Base-by-base conservation (phyloP, 2,329 filamentous ascomycete genomes). In the Ophiobolus disseminans region DNA sequence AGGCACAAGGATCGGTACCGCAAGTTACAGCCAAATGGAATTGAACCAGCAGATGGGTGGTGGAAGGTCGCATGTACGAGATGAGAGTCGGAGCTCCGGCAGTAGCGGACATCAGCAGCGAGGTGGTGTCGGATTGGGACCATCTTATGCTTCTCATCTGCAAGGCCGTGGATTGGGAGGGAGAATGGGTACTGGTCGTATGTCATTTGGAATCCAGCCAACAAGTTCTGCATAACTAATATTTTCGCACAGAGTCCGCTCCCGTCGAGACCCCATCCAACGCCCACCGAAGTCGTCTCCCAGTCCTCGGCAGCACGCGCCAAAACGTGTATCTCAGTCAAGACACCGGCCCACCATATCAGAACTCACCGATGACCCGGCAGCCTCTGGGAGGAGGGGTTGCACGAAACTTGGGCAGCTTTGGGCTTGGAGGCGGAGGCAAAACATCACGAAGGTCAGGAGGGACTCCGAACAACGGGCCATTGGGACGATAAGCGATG, bases 281-380 rank as follows among this genome's bases (percentile, higher is more conserved):
- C 28, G 39, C 56, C 14, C 68, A 64, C 19, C 59, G 62, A 16
- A 71, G 62, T 30, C 62, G 59, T 9, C 53, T 70, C 13, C 65
- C 63, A n/a, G 58, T 69, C 19, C 56, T 66, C 13, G 62, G 67
- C 10, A 58, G 62, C 6, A 50, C 53, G 39, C 66, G 64, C 49
- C 64, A 61, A 32, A 64, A 62, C 25, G 51, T 53, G 5, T 57
- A 58, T 13, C 47, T 57, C n/a, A 57, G 46, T 38, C 50, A 45
- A 2, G 53, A 64, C 21, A 38, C 44, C 7, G 53, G 54, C 19
- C 50, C 59, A 17, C 31, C 56, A n/a, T 68, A 70, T 35, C 65
- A 65, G 17, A 55, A 64, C 9, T 66, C 70, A 9, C 70, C 73
- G 1, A 60, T 69, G 14, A 57, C 57, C 26, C 62, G 73, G 36